Evolutionary conservation across 2,329 filamentous ascomycete genomes (phyloP), one percentile per base, ranked within the genome.

Genomic region (Pseudogymnoascus pannorum): DNA sequence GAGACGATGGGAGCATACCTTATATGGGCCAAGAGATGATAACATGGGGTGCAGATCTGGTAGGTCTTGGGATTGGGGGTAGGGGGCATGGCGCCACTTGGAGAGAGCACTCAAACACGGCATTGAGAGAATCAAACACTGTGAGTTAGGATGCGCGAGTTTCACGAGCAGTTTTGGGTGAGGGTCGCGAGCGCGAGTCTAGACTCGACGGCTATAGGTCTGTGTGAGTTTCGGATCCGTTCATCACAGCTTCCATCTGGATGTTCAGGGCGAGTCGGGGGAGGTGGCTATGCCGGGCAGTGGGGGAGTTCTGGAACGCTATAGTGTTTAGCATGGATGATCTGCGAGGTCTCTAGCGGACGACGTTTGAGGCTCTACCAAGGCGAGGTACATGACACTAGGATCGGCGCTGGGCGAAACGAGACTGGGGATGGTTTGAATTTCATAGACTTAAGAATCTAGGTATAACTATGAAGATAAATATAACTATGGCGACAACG

Each of bases 321-420:
- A 2, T 18, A 18, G 8, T 31, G 44, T 54, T 54, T 54, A 26
- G 44, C 44, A 54, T 54, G 24, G 44, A 54, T 54, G 44, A 51
- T 51, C 44, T 29, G 14, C 44, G 24, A 51, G 44, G 44, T 29
- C 44, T 51, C 44, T 51, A 8, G 44, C 44, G 9, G 44, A 54
- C 24, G 44, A 16, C 44, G 44, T 54, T 54, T 54, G 44, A 54
- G 44, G 44, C 44, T 54, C 44, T 54, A 31, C 44, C 44, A 54
- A 54, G 44, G 44, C 44, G 44, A 54, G 44, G 44, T n/a, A 31
- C 44, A n/a, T 54, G 44, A 54, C 44, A 54, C 44, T 54, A 8
- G 26, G 44, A 54, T 54, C 44, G 24, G 26, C 44, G 16, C 44
- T 54, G 44, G 44, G 44, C 44, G 44, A 54, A 54, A 54, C 44